phyloP scores from a whole-genome alignment of 2,329 filamentous ascomycete genomes.

The Alternaria sp. region DNA sequence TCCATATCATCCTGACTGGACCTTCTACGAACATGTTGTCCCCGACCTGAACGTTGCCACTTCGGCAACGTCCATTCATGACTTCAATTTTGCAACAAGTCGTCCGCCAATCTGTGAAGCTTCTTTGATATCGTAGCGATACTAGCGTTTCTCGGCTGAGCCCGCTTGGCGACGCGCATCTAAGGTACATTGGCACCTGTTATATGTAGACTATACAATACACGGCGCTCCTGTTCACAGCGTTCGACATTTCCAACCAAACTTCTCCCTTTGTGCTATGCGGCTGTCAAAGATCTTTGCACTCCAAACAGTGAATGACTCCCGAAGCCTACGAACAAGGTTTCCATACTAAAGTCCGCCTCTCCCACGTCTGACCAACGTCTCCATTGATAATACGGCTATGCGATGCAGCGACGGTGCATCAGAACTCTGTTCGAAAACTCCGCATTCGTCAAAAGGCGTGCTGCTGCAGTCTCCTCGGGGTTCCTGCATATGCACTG shows the following conservation, averaged over 20 bases:
- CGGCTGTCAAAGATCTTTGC: background rate
- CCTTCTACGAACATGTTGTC: constrained; percentile 54
- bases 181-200: background rate
- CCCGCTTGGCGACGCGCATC: background rate
- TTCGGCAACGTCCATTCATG: constrained; percentile 47
- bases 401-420: background rate
- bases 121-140: constrained; percentile 51
- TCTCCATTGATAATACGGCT: background rate
- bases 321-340: background rate
- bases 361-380: background rate
- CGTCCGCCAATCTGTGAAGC: constrained; percentile 49
- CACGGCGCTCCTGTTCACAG: background rate
- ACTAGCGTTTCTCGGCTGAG: constrained; percentile 29
- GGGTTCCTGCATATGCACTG: background rate
- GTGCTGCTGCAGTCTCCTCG: constrained; percentile 34
- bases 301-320: background rate
- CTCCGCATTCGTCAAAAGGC: background rate
- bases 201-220: background rate
- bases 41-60: constrained; percentile 45
- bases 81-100: constrained; percentile 37
- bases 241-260: background rate
- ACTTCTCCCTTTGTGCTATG: background rate
- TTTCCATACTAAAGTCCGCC: background rate
- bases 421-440: background rate
- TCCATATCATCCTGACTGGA: constrained; percentile 56